These are phyloP conservation scores for Tetraselmis chui DNA, from an alignment of 139 green algal genomes.

Conservation along the genomic window DNA sequence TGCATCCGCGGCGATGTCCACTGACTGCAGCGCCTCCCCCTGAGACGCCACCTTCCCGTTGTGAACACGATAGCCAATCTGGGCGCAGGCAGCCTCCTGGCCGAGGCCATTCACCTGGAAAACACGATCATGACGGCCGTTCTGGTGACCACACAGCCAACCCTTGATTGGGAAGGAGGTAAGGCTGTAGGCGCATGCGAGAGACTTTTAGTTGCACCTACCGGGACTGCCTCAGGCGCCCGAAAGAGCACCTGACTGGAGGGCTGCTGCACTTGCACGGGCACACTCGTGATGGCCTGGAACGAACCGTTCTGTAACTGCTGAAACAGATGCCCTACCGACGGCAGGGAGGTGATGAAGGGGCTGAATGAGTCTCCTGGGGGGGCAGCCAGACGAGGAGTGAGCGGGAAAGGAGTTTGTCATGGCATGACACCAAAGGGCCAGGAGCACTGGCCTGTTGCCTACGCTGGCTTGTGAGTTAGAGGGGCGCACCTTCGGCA, in stretches of 20 bases:
- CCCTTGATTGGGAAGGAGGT: too few species aligned
- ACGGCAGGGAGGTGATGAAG: constrained; percentile 5
- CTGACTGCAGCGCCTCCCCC: not conserved
- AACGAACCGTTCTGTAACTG: not conserved
- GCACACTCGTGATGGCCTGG: constrained; percentile 2
- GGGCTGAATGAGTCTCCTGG: not conserved
- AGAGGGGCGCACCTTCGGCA: not conserved
- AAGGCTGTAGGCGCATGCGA: too few species aligned
- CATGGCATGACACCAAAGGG: too few species aligned
- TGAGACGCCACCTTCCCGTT: not conserved
- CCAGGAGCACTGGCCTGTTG: too few species aligned
- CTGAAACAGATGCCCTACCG: not conserved
- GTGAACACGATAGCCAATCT: constrained; percentile 3
- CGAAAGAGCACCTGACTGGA: not conserved
- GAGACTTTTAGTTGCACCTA: too few species aligned
- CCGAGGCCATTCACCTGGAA: not conserved
- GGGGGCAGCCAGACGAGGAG: too few species aligned
- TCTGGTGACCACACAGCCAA: too few species aligned
- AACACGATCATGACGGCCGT: too few species aligned
- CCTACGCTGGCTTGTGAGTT: too few species aligned
- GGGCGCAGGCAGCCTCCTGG: not conserved
- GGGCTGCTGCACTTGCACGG: not conserved
- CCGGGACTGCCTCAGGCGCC: not conserved
- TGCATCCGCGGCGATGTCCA: not conserved
- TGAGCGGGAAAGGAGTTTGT: too few species aligned